Percentiles rank a stretch among this genome's conserved stretches.
phyloP scores from a whole-genome alignment of 345 rosid species.

The Rhizophora apiculata region DNA sequence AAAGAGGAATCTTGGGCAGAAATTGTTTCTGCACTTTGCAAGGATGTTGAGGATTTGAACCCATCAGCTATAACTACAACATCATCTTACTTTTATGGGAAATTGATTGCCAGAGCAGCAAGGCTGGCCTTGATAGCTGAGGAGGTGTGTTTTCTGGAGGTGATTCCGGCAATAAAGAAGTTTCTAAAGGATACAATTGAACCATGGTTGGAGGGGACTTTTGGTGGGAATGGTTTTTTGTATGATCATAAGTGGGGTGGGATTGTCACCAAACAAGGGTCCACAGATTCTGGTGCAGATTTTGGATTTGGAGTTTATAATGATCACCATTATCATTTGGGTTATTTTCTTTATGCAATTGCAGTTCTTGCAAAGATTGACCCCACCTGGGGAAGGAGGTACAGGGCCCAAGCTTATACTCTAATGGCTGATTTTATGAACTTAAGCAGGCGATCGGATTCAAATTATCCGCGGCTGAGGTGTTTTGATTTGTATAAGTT shows the following conservation, averaged over 20 bases:
- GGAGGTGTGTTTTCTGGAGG: conserved; percentile 61
- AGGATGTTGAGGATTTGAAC: conserved; percentile 59
- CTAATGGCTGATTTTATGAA: conserved; percentile 84
- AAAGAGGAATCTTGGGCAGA: conserved; percentile 45
- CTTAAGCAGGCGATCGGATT: conserved; percentile 47
- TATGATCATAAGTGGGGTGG: conserved; percentile 91
- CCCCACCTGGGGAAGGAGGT: conserved; percentile 81
- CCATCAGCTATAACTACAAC: conserved; percentile 44
- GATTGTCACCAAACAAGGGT: conserved; percentile 64
- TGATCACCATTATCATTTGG: conserved; percentile 82
- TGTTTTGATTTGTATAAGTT: conserved; percentile 86
- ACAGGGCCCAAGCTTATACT: conserved; percentile 70
- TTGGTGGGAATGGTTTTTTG: conserved; percentile 67
- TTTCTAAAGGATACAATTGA: conserved; percentile 70
- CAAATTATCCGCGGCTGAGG: conserved; percentile 65
- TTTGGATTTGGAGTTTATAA: conserved; percentile 81
- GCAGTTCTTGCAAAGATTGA: conserved; percentile 86
- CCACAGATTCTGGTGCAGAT: conserved; percentile 63
- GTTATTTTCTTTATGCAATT: conserved; percentile 83
- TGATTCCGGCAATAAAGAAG: conserved; percentile 56
- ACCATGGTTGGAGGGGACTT: conserved; percentile 86
- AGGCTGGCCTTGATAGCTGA: conserved; percentile 87
- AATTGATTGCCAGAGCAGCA: conserved; percentile 80
- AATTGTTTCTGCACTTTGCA: conserved; percentile 58
- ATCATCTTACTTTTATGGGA: conserved; percentile 78